phyloP scores from a whole-genome alignment of 305 asterid species.

The Fraxinus angustifolia region DNA sequence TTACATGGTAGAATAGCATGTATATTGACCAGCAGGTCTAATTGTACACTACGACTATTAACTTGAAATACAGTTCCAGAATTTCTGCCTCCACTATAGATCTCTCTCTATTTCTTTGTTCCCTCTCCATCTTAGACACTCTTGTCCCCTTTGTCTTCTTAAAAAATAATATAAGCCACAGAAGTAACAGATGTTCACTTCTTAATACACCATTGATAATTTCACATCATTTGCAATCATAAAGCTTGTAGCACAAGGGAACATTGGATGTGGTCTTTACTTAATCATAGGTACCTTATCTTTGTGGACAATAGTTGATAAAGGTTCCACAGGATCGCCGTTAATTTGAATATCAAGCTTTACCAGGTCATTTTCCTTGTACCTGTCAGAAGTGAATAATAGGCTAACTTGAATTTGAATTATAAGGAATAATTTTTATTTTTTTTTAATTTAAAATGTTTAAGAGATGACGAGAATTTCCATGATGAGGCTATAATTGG shows the following conservation, averaged over 20 bases:
- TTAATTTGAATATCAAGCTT: slow-evolving; percentile 95
- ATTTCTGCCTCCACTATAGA: not conserved
- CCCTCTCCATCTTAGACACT: not conserved
- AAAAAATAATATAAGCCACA: not conserved
- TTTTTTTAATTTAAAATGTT: not conserved
- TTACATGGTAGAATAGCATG: not conserved
- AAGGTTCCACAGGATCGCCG: slow-evolving; percentile 92
- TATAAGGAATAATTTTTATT: not conserved
- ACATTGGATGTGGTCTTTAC: not conserved
- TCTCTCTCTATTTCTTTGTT: not conserved
- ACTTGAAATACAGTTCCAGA: not conserved
- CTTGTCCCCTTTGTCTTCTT: not conserved
- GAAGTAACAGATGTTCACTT: not conserved
- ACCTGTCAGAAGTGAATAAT: slow-evolving; percentile 45
- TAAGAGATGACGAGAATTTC: not conserved
- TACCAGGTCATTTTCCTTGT: slow-evolving; percentile 77
- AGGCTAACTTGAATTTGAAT: not conserved
- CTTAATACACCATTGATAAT: not conserved
- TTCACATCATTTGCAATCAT: not conserved
- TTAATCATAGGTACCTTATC: slow-evolving; percentile 63
- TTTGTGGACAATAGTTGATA: slow-evolving; percentile 93
- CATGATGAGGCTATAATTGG: not conserved
- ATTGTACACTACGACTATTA: not conserved
- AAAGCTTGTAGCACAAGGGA: not conserved
- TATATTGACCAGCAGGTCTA: not conserved